phyloP scores from a whole-genome alignment of 345 rosid species.

The Eucalyptus coolabah region DNA sequence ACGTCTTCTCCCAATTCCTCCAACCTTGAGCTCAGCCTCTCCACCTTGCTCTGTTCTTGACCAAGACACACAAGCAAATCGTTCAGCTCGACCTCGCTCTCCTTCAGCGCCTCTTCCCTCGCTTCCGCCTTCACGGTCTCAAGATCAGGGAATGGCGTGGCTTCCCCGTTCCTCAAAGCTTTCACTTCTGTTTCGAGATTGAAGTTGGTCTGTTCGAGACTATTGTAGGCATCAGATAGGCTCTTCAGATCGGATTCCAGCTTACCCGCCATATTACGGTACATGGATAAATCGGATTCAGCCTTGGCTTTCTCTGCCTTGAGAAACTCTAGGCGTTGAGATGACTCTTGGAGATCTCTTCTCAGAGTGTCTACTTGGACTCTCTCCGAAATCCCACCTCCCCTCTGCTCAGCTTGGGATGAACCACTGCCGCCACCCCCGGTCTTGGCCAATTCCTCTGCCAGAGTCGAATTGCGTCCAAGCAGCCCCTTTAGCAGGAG shows the following conservation, averaged over 20 bases:
- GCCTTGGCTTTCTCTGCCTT: slow-evolving; percentile 61
- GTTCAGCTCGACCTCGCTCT: slow-evolving; percentile 85
- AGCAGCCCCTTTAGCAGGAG: slow-evolving; percentile 53
- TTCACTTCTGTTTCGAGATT: slow-evolving; percentile 70
- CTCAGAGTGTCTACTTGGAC: slow-evolving; percentile 62
- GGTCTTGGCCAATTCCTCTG: slow-evolving; percentile 67
- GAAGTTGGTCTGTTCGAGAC: slow-evolving; percentile 74
- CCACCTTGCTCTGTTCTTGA: slow-evolving; percentile 95
- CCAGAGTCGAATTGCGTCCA: slow-evolving; percentile 75
- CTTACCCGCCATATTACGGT: slow-evolving; percentile 62
- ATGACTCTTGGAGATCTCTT: slow-evolving; percentile 77
- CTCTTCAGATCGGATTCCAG: slow-evolving; percentile 78
- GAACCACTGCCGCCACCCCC: slow-evolving; percentile 50
- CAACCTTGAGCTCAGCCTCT: slow-evolving; percentile 61
- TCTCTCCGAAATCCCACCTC: slow-evolving; percentile 42
- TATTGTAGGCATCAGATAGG: slow-evolving; percentile 85
- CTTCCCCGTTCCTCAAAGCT: slow-evolving; percentile 55
- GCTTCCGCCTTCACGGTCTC: slow-evolving; percentile 74
- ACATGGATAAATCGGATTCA: slow-evolving; percentile 56
- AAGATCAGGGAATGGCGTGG: slow-evolving; percentile 23
- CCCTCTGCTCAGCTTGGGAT: slow-evolving; percentile 41
- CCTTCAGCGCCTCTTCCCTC: slow-evolving; percentile 91
- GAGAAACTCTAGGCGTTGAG: slow-evolving; percentile 58
- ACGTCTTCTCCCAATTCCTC: slow-evolving; percentile 84
- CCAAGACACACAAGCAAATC: slow-evolving; percentile 97